Percentiles rank a stretch among this genome's conserved stretches.
phyloP scores from a whole-genome alignment of 2,329 filamentous ascomycete species.

The Dothiorella sarmentorum region DNA sequence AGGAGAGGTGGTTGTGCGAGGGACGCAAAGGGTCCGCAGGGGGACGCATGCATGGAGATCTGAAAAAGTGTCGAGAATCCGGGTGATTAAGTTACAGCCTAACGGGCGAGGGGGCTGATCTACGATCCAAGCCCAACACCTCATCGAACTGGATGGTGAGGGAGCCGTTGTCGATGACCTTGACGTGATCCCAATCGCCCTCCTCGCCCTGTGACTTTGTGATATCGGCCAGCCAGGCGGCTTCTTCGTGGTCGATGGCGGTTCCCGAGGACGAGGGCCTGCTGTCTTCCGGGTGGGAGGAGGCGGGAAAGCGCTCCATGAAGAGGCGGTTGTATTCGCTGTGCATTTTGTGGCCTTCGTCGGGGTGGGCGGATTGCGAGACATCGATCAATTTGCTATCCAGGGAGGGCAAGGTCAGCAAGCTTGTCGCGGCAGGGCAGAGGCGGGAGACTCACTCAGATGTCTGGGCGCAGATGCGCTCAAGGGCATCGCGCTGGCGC shows the following conservation, averaged over 20 bases:
- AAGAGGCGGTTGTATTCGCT: constrained; percentile 42
- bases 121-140: constrained; percentile 25
- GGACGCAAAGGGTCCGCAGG: not conserved
- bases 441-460: constrained; percentile 40
- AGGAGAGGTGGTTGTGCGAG: not conserved
- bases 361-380: constrained; percentile 40
- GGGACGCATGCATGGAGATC: not conserved
- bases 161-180: constrained; percentile 31
- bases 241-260: constrained; percentile 17
- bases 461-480: constrained; percentile 49
- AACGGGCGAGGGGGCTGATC: constrained; percentile 12
- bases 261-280: constrained; percentile 18
- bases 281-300: constrained; percentile 10
- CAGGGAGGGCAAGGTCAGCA: constrained; percentile 25
- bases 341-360: constrained; percentile 35
- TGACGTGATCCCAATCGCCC: constrained; percentile 31
- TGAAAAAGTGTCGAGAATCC: not conserved
- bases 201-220: constrained; percentile 29
- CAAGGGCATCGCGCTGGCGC: constrained; percentile 46
- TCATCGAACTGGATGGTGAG: constrained; percentile 39
- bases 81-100: not conserved
- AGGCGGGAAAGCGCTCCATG: constrained; percentile 38
- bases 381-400: constrained; percentile 50
- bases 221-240: constrained; percentile 24
- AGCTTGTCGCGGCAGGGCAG: not conserved